Evolutionary conservation across 2,329 filamentous ascomycete species (phyloP), one percentile per base, ranked within the genome.

Genomic region (Ophioceras dolichostomum): DNA sequence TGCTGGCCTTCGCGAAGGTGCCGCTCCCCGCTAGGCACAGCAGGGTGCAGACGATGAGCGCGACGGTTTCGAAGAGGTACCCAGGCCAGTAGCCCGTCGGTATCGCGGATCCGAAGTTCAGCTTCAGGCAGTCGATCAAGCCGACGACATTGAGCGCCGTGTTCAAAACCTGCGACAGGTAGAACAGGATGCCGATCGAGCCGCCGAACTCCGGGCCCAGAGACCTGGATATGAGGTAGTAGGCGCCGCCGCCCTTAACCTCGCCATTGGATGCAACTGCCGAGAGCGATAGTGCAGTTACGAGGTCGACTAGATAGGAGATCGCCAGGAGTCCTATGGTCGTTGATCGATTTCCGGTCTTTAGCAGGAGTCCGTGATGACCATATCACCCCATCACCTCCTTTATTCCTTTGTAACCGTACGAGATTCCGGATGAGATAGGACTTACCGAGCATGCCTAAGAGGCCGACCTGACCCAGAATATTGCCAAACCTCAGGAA

Each of bases 181-280:
- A 94, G 57, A 93, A 93, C 10, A 94, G 74, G 18, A 93, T 70
- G 2, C 86, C 86, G 44, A 94, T 93, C 2, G 83, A 86, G 13
- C 86, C 86, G 19, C 86, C 86, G 53, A 94, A 94, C 50, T 94
- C 86, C 6, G 86, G 85, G 0, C 86, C 86, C 4, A 94, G 62
- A 32, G 83, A 88, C 43, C 86, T 73, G 6, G 85, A 93, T 40
- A 94, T 93, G 39, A 94, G 65, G 49, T 89, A 94, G 54, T 94
- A 94, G 27, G 86, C 84, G 36, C 86, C 86, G 12, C 86, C 86
- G 12, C 85, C 86, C 48, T 84, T 79, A 39, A 94, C 86, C 33
- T 87, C 88, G 19, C 86, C 86, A 54, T 94, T 94, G 2, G 84
- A 88, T 24, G 86, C 86, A 49, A 94, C 89, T 9, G 86, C 86